A percentile compares a stretch with the other conserved stretches of the same genome.
Conservation (phyloP, 2,329 filamentous ascomycete species). For the Pseudocercospora cruenta region DNA sequence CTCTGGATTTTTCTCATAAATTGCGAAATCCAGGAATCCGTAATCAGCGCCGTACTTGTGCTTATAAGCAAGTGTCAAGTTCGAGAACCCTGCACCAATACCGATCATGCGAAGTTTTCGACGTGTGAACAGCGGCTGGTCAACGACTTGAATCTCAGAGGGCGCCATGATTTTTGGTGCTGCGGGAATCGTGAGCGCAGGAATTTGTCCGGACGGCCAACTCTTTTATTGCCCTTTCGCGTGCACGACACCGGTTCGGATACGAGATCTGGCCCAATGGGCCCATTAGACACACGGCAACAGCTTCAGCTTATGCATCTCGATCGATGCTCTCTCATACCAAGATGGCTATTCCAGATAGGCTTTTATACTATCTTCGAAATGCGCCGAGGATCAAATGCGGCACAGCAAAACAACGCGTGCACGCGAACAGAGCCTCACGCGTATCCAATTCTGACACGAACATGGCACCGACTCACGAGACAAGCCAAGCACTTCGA, state of each 20-base stretch:
- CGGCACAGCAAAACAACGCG: background rate
- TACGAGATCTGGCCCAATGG: background rate
- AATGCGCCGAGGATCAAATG: background rate
- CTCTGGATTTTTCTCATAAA: slow-evolving; percentile 23
- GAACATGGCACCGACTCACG: background rate
- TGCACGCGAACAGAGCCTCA: background rate
- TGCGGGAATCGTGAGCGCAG: background rate
- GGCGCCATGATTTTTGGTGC: slow-evolving; percentile 26
- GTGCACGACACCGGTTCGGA: background rate
- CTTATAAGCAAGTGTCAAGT: slow-evolving; percentile 16
- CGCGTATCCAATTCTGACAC: background rate
- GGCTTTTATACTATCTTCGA: background rate
- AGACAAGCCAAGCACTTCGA: background rate
- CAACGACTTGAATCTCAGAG: background rate
- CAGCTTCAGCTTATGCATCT: background rate
- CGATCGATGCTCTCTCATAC: background rate
- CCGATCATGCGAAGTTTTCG: slow-evolving; percentile 20
- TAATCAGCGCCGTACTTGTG: slow-evolving; percentile 16
- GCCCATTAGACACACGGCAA: background rate
- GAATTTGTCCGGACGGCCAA: background rate
- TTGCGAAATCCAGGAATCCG: slow-evolving; percentile 12
- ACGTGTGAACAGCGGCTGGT: slow-evolving; percentile 18
- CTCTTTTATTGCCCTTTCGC: background rate
- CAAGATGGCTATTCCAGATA: background rate
- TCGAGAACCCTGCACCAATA: slow-evolving; percentile 21